Evolutionary conservation across 106 monocot genomes (phyloP).

Genomic region (Triglochin maritima): DNA sequence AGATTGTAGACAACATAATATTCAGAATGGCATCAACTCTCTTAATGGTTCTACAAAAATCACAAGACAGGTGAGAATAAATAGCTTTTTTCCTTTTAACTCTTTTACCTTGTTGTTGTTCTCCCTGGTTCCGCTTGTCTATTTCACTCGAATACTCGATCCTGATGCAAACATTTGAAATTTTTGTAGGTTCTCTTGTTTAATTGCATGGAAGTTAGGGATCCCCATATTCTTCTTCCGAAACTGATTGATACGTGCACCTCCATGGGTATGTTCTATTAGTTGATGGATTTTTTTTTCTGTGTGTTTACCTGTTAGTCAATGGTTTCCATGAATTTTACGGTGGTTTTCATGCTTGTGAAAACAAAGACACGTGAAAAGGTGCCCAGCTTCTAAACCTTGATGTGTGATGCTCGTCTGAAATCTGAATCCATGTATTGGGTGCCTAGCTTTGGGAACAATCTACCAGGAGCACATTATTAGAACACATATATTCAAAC

Average conservation of each 20-base stretch:
- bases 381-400: too few species aligned
- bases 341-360: too few species aligned
- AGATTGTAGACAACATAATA: background rate
- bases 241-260: slow-evolving; percentile 42
- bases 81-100: background rate
- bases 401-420: too few species aligned
- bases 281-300: background rate
- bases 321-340: too few species aligned
- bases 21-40: background rate
- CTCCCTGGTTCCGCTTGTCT: background rate
- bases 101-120: too few species aligned
- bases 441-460: too few species aligned
- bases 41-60: slow-evolving; percentile 22
- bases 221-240: slow-evolving; percentile 66
- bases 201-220: slow-evolving; percentile 91
- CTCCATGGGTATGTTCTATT: slow-evolving; percentile 30
- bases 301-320: background rate
- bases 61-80: slow-evolving; percentile 31
- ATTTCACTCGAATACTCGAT: background rate
- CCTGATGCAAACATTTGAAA: background rate
- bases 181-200: slow-evolving; percentile 61
- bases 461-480: too few species aligned
- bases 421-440: too few species aligned
- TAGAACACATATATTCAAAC: too few species aligned
- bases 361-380: too few species aligned